Conservation (phyloP, 179 eudicot genomes). For the Vitellaria paradoxa region DNA sequence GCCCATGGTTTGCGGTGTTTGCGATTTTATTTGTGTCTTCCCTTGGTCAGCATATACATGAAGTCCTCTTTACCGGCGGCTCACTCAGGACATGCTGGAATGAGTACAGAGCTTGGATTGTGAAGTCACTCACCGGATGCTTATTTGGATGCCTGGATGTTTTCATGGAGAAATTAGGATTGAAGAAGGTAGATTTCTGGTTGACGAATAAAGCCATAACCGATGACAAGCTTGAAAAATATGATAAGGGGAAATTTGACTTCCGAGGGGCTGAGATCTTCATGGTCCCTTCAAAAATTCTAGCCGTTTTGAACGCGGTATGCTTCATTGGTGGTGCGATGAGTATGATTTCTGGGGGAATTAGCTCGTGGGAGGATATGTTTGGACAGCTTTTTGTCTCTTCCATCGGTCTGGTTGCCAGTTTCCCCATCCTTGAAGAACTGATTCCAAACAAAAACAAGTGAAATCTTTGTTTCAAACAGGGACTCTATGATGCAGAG, state of each 20-base stretch:
- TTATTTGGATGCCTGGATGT: conserved; percentile 26
- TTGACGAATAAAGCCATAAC: conserved; percentile 37
- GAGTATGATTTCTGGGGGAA: conserved; percentile 3
- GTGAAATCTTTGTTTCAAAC: background rate
- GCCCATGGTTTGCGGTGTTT: conserved; percentile 23
- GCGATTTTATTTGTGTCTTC: conserved; percentile 25
- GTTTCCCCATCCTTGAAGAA: conserved; percentile 29
- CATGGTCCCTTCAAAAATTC: conserved; percentile 29
- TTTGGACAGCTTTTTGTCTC: conserved; percentile 23
- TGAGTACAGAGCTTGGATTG: conserved; percentile 28
- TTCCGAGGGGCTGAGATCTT: conserved; percentile 29
- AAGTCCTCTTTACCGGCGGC: conserved; percentile 22
- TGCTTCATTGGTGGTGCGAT: conserved; percentile 24
- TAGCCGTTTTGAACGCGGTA: conserved; percentile 19
- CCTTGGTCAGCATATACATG: conserved; percentile 18
- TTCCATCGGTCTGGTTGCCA: conserved; percentile 15
- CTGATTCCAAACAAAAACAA: background rate
- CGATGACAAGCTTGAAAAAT: conserved; percentile 17
- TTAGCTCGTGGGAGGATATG: conserved; percentile 17
- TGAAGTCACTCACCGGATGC: conserved; percentile 19
- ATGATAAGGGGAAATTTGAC: conserved; percentile 23
- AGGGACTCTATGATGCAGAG: too few species aligned
- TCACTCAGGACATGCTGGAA: conserved; percentile 18
- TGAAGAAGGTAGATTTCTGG: conserved; percentile 21
- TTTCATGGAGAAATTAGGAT: conserved; percentile 20